Evolutionary conservation across 2,329 filamentous ascomycete genomes (phyloP), one percentile per base, ranked within the genome.

Genomic region (Fusarium dlaminii): DNA sequence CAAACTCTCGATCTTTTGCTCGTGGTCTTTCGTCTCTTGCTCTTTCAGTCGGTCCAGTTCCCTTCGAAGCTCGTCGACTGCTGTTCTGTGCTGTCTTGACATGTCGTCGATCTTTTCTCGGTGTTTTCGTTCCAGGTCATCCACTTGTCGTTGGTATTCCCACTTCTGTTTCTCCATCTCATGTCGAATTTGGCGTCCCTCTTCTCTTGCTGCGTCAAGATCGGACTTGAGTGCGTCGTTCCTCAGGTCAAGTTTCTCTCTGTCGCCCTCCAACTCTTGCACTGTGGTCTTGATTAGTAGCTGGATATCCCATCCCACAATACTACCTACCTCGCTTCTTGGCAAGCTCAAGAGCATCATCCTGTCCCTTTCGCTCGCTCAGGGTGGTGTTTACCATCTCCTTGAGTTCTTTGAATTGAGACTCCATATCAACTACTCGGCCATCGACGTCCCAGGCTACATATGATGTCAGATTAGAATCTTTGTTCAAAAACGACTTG

Each of bases 361-460:
- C 94, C 69, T 94, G 86, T 10, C 87, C 88, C 64, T 89, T 91
- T 76, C 90, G 91, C 62, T 94, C 91, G 45, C 88, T 88, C 17
- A 92, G 87, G 29, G 93, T 91, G 37, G 88, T 88, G 66, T 90
- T 90, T 79, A 98, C 90, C 72, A 93, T 91, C 66, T 92, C 88
- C 78, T 92, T 92, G 70, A 98, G 86, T 67, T 88, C 86, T 54
- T 89, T 87, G 79, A 94, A 94, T 78, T 96, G 88, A 24, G 87
- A 86, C 77, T 97, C 94, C 83, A 98, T 92, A 68, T 91, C 89
- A 72, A 91, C 91, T 75, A 98, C 88, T 73, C 92, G 90, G 70
- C 90, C 90, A 77, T 95, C 92, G 75, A 95, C 90, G 81, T 98
- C 94, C 88, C 92, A 96, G 78, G 89, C 93, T 94, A 88, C 73